phyloP scores from a whole-genome alignment of 352 stramenopile genomes.

The Pythium oligandrum region DNA sequence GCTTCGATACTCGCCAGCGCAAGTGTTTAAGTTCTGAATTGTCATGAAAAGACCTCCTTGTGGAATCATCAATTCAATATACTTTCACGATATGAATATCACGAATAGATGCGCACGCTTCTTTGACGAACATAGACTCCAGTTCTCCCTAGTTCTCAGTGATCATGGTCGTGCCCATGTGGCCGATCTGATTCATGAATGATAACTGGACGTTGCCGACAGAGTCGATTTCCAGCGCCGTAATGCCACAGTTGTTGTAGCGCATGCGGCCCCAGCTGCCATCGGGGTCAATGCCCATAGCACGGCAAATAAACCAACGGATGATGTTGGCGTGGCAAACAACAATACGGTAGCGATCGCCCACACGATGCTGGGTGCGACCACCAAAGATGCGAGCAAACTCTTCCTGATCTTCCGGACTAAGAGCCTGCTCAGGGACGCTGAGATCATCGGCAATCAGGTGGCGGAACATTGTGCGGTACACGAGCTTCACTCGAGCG shows the following conservation, averaged over 20 bases:
- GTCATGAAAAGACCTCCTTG: neutral
- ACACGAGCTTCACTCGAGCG: slow-evolving; percentile 54
- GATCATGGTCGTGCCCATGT: slow-evolving; percentile 51
- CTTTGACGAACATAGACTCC: slow-evolving; percentile 1
- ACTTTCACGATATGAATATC: slow-evolving; percentile 1
- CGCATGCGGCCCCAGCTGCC: slow-evolving; percentile 68
- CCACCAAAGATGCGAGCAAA: slow-evolving; percentile 28
- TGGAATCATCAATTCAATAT: neutral
- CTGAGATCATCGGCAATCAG: slow-evolving; percentile 52
- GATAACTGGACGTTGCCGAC: slow-evolving; percentile 65
- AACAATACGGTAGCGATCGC: slow-evolving; percentile 49
- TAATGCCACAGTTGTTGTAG: slow-evolving; percentile 65
- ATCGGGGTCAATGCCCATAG: slow-evolving; percentile 55
- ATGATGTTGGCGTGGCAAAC: slow-evolving; percentile 75
- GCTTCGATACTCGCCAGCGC: slow-evolving; percentile 42
- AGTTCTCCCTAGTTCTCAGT: slow-evolving; percentile 34
- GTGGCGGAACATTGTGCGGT: slow-evolving; percentile 65
- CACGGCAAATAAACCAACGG: slow-evolving; percentile 64
- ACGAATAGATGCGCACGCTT: slow-evolving; percentile 1
- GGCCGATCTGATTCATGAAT: slow-evolving; percentile 60
- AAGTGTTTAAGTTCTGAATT: slow-evolving; percentile 69
- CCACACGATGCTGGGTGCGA: slow-evolving; percentile 26
- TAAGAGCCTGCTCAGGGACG: slow-evolving; percentile 19
- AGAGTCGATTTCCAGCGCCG: slow-evolving; percentile 56
- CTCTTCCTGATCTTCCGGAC: slow-evolving; percentile 19